These are phyloP conservation scores for Chaetoceros muelleri DNA, from an alignment of 108 stramenopile genomes.

Conservation along the genomic window DNA sequence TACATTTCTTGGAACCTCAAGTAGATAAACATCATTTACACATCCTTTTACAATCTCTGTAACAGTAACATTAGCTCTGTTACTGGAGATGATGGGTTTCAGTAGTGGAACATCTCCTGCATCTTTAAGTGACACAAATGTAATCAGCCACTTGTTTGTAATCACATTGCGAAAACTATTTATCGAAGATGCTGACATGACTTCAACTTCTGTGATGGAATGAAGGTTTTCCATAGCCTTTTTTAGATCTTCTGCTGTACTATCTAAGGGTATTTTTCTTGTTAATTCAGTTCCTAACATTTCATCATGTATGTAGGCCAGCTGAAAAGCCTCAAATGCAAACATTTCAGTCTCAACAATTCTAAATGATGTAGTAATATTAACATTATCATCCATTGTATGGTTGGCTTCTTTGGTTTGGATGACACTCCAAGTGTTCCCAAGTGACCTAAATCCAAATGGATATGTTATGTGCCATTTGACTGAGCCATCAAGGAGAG, in stretches of 20 bases:
- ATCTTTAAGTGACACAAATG: slow-evolving; percentile 27
- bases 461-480: slow-evolving; percentile 26
- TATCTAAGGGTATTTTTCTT: slow-evolving; percentile 16
- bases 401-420: slow-evolving; percentile 13
- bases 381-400: slow-evolving; percentile 13
- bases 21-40: not conserved
- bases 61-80: slow-evolving; percentile 15
- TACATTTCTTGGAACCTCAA: not conserved
- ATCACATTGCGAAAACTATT: too few relatives aligned
- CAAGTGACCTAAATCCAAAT: slow-evolving; percentile 11
- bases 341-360: slow-evolving; percentile 4
- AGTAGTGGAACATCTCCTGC: slow-evolving; percentile 28
- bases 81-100: slow-evolving; percentile 12
- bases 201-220: slow-evolving; percentile 10
- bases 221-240: slow-evolving; percentile 11
- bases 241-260: slow-evolving; percentile 23
- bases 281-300: slow-evolving; percentile 7
- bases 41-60: slow-evolving; percentile 26
- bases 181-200: slow-evolving; percentile 18
- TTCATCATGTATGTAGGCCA: too few relatives aligned
- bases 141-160: slow-evolving; percentile 29
- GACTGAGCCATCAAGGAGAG: slow-evolving; percentile 12
- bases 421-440: slow-evolving; percentile 18
- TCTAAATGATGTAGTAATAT: slow-evolving; percentile 8
- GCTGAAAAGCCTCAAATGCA: not conserved